phyloP scores from a whole-genome alignment of 306 rosid species.

The Nissolia schottii region DNA sequence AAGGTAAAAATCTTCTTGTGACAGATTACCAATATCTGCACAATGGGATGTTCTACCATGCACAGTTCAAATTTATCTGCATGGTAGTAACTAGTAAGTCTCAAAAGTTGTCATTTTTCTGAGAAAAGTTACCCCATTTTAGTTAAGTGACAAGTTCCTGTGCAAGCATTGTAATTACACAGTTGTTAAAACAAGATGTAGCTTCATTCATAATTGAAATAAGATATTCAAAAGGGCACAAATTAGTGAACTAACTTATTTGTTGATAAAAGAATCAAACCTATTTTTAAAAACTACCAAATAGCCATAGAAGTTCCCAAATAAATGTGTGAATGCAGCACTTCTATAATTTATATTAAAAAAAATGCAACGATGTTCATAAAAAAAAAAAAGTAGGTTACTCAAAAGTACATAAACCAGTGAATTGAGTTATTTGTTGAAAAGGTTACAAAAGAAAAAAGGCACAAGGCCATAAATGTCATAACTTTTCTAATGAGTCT shows the following conservation, averaged over 20 bases:
- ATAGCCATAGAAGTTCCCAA: background rate
- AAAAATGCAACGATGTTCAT: background rate
- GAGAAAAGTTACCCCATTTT: constrained; percentile 1
- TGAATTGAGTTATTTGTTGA: background rate
- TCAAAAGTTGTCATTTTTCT: background rate
- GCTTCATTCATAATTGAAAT: background rate
- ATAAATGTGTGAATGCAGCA: background rate
- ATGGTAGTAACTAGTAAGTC: background rate
- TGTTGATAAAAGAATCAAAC: background rate
- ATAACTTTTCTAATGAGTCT: constrained; percentile 7
- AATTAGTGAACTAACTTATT: background rate
- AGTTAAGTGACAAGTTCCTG: background rate
- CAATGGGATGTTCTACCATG: background rate
- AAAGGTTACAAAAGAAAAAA: background rate
- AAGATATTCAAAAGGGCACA: background rate
- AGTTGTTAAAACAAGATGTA: background rate
- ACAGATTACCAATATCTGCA: background rate
- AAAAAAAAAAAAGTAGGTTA: constrained; percentile 6
- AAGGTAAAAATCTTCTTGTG: background rate
- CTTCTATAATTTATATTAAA: background rate
- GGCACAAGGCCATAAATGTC: background rate
- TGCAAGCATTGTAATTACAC: background rate
- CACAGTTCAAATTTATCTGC: background rate
- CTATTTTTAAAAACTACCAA: background rate
- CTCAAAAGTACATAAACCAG: background rate